Evolutionary conservation across 2,329 filamentous ascomycete genomes (phyloP).

Genomic region (Ceratocystis diversiconidia): DNA sequence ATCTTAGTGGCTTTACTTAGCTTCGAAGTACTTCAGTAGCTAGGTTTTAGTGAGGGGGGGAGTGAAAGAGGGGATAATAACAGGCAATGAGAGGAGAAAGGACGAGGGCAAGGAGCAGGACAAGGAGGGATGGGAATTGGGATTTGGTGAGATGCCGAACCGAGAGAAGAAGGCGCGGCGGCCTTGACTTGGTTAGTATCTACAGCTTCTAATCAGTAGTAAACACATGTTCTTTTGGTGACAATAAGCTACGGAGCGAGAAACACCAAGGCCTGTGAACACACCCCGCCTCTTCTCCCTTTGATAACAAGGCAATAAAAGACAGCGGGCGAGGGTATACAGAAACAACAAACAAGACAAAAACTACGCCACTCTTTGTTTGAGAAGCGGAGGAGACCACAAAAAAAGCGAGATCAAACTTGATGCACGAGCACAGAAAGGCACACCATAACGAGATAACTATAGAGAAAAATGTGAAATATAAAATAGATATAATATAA

Average conservation of each 20-base stretch:
- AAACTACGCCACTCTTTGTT: background rate
- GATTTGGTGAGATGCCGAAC: background rate
- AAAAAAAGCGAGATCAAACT: background rate
- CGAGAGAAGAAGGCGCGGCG: background rate
- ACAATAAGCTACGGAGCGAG: background rate
- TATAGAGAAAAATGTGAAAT: background rate
- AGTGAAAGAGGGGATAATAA: background rate
- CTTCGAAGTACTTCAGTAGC: background rate
- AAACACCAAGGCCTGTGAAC: background rate
- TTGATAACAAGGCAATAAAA: too few species aligned
- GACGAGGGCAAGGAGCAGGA: too few species aligned
- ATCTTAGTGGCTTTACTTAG: background rate
- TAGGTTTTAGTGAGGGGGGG: background rate
- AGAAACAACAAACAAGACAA: background rate
- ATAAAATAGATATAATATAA: background rate
- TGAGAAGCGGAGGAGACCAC: background rate
- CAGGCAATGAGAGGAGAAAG: background rate
- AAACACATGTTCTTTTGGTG: background rate
- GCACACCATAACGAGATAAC: too few species aligned
- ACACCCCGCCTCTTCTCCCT: background rate
- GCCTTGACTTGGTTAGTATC: background rate
- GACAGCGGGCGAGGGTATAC: background rate
- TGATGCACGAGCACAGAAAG: background rate
- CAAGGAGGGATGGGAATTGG: background rate
- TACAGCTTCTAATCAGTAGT: background rate